phyloP scores from a whole-genome alignment of 2,329 filamentous ascomycete species.

The Byssothecium circinans region DNA sequence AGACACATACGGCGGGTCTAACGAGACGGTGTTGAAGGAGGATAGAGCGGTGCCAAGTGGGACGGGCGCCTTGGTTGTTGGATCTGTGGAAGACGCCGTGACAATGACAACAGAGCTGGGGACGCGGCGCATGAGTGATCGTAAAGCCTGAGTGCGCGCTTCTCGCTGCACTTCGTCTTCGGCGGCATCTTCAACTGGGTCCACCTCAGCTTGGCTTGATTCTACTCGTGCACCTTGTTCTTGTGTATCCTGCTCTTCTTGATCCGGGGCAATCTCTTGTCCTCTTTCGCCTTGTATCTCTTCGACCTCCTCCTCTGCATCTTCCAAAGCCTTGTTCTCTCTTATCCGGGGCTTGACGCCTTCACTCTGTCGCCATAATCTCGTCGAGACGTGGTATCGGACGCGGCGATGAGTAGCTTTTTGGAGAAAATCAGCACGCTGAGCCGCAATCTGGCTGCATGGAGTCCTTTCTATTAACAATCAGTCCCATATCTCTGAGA shows the following conservation, averaged over 20 bases:
- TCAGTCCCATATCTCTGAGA: background rate
- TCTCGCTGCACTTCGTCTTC: slow-evolving; percentile 10
- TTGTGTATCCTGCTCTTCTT: background rate
- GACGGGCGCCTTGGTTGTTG: slow-evolving; percentile 13
- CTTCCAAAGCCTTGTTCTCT: no score
- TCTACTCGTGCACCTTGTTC: background rate
- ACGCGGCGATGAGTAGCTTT: background rate
- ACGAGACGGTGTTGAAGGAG: slow-evolving; percentile 61
- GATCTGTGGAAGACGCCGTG: slow-evolving; percentile 41
- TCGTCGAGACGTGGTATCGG: no score
- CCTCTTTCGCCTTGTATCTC: no score
- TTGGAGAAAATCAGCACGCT: background rate
- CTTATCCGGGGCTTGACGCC: no score
- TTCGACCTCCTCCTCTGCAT: no score
- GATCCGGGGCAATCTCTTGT: no score
- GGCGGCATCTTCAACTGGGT: background rate
- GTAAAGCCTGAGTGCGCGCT: slow-evolving; percentile 9
- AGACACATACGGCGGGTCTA: slow-evolving; percentile 61
- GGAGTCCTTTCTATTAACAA: background rate
- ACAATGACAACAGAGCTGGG: slow-evolving; percentile 61
- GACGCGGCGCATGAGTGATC: slow-evolving; percentile 55
- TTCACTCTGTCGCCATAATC: no score
- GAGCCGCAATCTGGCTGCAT: background rate
- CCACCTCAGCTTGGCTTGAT: background rate
- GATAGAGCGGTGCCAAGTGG: slow-evolving; percentile 58